These are phyloP conservation scores for Nannochloris sp. DNA, from an alignment of 139 green algal genomes.

Conservation along the genomic window DNA sequence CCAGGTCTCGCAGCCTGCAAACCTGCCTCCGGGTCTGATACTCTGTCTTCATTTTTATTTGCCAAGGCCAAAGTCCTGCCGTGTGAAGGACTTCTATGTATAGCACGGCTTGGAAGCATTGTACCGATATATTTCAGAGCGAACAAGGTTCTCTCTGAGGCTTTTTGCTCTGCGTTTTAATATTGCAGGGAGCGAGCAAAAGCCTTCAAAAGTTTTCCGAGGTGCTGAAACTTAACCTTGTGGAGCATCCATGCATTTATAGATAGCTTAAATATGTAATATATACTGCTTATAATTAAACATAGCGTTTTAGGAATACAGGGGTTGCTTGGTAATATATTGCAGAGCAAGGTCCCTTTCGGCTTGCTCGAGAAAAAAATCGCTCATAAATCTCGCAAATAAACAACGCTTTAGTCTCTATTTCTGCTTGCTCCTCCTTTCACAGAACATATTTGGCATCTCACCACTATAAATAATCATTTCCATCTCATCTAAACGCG, in stretches of 20 bases:
- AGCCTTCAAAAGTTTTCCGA: not conserved
- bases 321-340: too few relatives aligned
- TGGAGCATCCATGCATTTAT: too few relatives aligned
- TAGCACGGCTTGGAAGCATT: not conserved
- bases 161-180: not conserved
- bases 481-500: slow-evolving; percentile 32
- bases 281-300: too few relatives aligned
- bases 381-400: not conserved
- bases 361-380: not conserved
- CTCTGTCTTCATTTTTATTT: too few relatives aligned
- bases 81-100: not conserved
- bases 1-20: too few relatives aligned
- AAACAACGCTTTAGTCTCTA: not conserved
- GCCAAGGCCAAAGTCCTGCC: not conserved
- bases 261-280: too few relatives aligned
- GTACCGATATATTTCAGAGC: not conserved
- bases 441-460: too few relatives aligned
- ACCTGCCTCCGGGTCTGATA: not conserved
- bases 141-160: not conserved
- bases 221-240: too few relatives aligned
- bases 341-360: not conserved
- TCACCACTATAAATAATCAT: too few relatives aligned
- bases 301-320: too few relatives aligned
- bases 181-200: not conserved
- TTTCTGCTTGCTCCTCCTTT: too few relatives aligned